phyloP scores from a whole-genome alignment of 2,329 filamentous ascomycete species.

The Alternaria infectoria region DNA sequence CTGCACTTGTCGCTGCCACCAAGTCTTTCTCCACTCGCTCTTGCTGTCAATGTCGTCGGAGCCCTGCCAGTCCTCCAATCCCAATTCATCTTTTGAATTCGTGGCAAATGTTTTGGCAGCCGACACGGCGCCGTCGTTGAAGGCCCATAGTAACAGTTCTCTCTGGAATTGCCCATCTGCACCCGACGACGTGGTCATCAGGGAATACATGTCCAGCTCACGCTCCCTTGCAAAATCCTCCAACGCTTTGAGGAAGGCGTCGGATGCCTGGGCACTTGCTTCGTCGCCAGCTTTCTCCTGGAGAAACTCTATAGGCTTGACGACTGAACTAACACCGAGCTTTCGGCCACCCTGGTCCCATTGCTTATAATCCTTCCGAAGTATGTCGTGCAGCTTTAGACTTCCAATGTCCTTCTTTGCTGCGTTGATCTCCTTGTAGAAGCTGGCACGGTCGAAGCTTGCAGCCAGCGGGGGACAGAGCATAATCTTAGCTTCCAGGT shows the following conservation, averaged over 20 bases:
- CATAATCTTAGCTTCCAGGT: slow-evolving; percentile 64
- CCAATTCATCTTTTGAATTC: slow-evolving; percentile 56
- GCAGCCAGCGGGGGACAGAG: slow-evolving; percentile 41
- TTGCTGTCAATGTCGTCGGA: slow-evolving; percentile 51
- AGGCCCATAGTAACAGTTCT: slow-evolving; percentile 72
- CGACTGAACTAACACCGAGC: slow-evolving; percentile 72
- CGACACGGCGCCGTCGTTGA: slow-evolving; percentile 56
- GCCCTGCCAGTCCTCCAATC: slow-evolving; percentile 63
- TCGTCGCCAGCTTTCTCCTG: slow-evolving; percentile 59
- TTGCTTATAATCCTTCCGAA: slow-evolving; percentile 85
- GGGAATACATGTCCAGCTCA: slow-evolving; percentile 65
- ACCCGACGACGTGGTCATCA: slow-evolving; percentile 72
- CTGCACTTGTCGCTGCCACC: slow-evolving; percentile 67
- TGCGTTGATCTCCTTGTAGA: slow-evolving; percentile 64
- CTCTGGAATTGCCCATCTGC: slow-evolving; percentile 64
- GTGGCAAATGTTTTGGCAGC: slow-evolving; percentile 64
- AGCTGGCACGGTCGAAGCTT: slow-evolving; percentile 61
- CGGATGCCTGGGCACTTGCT: slow-evolving; percentile 22
- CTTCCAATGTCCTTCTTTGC: slow-evolving; percentile 72
- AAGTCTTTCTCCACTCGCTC: slow-evolving; percentile 63
- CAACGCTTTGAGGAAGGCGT: slow-evolving; percentile 58
- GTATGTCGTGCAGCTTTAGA: slow-evolving; percentile 68
- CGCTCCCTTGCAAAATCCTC: slow-evolving; percentile 62
- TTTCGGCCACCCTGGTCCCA: slow-evolving; percentile 63
- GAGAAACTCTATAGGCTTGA: slow-evolving; percentile 68